A percentile compares a stretch with the other conserved stretches of the same genome.
phyloP scores from a whole-genome alignment of 2,329 filamentous ascomycete genomes.

The Westerdykella aurantiaca region DNA sequence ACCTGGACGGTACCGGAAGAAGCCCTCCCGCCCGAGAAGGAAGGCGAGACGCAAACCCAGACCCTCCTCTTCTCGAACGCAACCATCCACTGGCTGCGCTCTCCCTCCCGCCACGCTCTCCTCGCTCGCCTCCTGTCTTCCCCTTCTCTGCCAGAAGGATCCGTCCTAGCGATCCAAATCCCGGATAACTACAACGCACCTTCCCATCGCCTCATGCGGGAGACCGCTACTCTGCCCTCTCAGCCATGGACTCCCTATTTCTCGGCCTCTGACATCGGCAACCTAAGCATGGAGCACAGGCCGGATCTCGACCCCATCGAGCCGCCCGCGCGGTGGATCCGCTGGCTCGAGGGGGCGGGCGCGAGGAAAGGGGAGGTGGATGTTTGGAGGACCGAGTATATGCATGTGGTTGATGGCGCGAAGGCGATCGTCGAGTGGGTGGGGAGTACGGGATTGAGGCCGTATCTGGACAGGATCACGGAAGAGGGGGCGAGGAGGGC shows the following conservation, averaged over 20 bases:
- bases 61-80: conserved; percentile 54
- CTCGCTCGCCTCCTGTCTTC: conserved; percentile 42
- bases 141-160: conserved; percentile 36
- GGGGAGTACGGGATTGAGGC: conserved; percentile 51
- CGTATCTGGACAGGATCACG: conserved; percentile 48
- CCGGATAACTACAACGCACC: conserved; percentile 49
- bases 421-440: conserved; percentile 56
- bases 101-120: conserved; percentile 40
- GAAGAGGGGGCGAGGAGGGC: conserved; percentile 34
- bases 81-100: conserved; percentile 54
- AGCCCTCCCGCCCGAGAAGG: conserved; percentile 9
- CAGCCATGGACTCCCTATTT: conserved; percentile 39
- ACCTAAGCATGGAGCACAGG: conserved; percentile 4
- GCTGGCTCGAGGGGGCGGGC: conserved; percentile 42
- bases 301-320: conserved; percentile 48
- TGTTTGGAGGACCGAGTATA: conserved; percentile 52
- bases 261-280: conserved; percentile 10
- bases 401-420: conserved; percentile 47
- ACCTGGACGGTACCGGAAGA: conserved; percentile 27
- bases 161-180: conserved; percentile 51
- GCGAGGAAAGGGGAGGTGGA: conserved; percentile 38
- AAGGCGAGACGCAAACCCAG: conserved; percentile 5
- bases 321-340: conserved; percentile 44
- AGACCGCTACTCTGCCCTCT: conserved; percentile 26
- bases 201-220: conserved; percentile 49